Percentiles rank a stretch among this genome's conserved stretches.
Evolutionary conservation across 2,329 filamentous ascomycete species (phyloP).

Genomic region (Hypoxylon sp.): DNA sequence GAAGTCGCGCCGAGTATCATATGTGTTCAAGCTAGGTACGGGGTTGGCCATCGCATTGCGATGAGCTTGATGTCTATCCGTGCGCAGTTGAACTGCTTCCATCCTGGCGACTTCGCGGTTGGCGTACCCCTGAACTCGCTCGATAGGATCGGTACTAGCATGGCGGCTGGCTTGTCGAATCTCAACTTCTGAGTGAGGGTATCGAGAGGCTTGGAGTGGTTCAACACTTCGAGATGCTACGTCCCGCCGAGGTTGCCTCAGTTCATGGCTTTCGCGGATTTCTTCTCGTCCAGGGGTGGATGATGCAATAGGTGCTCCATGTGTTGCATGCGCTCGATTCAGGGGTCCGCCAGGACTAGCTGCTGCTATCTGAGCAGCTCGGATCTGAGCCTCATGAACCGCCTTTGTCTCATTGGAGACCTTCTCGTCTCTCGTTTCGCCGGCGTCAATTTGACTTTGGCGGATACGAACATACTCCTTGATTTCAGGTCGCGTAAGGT

Average conservation of each 20-base stretch:
- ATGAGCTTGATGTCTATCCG: constrained; percentile 63
- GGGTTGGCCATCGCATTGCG: constrained; percentile 55
- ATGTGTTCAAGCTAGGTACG: constrained; percentile 13
- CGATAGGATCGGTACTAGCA: constrained; percentile 56
- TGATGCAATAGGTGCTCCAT: constrained; percentile 28
- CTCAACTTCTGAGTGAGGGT: constrained; percentile 56
- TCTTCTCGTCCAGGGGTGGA: constrained; percentile 44
- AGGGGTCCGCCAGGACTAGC: constrained; percentile 37
- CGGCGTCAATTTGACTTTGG: constrained; percentile 70
- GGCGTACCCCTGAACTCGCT: constrained; percentile 66
- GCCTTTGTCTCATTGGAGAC: constrained; percentile 67
- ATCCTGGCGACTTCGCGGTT: constrained; percentile 67
- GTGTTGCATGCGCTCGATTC: constrained; percentile 24
- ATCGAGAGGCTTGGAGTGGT: constrained; percentile 51
- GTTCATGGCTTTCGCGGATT: constrained; percentile 53
- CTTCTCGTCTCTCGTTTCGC: constrained; percentile 65
- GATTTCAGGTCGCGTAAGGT: constrained; percentile 68
- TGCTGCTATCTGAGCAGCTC: constrained; percentile 56
- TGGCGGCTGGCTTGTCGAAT: constrained; percentile 56
- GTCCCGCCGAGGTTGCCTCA: constrained; percentile 62
- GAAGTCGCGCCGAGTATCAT: constrained; percentile 57
- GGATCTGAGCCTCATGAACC: constrained; percentile 65
- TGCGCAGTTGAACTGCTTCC: constrained; percentile 66
- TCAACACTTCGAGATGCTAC: constrained; percentile 49
- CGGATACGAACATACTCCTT: constrained; percentile 76